A percentile compares a stretch with the other conserved stretches of the same genome.
Conservation (phyloP, 345 rosid species). For the Camelina sativa region DNA sequence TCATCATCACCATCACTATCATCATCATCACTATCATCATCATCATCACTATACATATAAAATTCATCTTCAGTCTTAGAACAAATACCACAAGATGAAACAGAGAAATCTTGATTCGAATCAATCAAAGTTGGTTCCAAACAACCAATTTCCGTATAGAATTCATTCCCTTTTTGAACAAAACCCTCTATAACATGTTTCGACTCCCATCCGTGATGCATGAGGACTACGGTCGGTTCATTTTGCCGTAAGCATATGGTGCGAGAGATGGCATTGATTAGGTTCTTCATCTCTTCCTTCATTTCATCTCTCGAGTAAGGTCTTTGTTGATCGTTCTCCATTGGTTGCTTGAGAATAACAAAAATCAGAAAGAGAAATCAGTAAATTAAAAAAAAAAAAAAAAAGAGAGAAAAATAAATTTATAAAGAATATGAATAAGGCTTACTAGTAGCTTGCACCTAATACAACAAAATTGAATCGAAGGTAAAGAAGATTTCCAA, state of each 20-base stretch:
- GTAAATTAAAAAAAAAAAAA: neutral
- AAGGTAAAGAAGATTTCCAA: neutral
- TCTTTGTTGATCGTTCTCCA: neutral
- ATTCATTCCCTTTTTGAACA: neutral
- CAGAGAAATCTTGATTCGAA: neutral
- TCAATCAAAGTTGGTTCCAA: neutral
- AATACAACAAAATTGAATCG: neutral
- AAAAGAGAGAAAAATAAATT: neutral
- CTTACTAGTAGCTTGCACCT: constrained; percentile 1
- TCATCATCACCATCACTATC: neutral
- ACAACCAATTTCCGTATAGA: neutral
- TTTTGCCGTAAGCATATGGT: no score
- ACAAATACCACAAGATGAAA: neutral
- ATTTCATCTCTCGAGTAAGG: neutral
- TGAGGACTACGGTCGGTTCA: neutral
- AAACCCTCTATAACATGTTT: no score
- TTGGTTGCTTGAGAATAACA: neutral
- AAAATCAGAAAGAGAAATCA: neutral
- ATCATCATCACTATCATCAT: neutral
- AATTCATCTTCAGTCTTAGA: neutral
- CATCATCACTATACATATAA: no score
- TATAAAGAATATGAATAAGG: neutral
- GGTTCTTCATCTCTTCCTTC: neutral
- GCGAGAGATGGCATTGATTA: neutral
- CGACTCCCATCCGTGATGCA: neutral